Percentiles rank a stretch among this genome's conserved stretches.
phyloP scores from a whole-genome alignment of 345 rosid genomes.

The Xanthoceras sorbifolium region DNA sequence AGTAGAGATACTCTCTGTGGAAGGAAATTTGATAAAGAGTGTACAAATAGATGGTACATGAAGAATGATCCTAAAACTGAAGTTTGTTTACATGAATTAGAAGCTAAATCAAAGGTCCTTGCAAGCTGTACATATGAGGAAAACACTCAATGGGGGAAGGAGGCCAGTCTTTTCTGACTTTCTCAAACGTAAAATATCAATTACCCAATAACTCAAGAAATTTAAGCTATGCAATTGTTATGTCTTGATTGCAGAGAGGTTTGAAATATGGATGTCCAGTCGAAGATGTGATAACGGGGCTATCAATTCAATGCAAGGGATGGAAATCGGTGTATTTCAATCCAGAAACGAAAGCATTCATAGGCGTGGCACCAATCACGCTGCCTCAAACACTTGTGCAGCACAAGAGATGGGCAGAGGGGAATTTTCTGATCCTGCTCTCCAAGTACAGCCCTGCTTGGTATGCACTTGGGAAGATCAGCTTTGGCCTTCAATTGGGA shows the following conservation, averaged over 20 bases:
- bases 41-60: slow-evolving; percentile 28
- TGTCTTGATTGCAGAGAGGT: slow-evolving; percentile 59
- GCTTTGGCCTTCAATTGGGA: slow-evolving; percentile 49
- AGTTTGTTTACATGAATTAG: slow-evolving; percentile 23
- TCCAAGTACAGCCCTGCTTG: slow-evolving; percentile 61
- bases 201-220: neutral
- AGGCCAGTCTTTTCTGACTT: slow-evolving; percentile 36
- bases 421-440: slow-evolving; percentile 63
- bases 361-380: slow-evolving; percentile 60
- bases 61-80: slow-evolving; percentile 12
- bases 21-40: slow-evolving; percentile 25
- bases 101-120: slow-evolving; percentile 43
- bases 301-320: slow-evolving; percentile 65
- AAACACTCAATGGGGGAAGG: slow-evolving; percentile 70
- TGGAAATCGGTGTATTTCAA: slow-evolving; percentile 70
- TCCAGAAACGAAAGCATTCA: slow-evolving; percentile 60
- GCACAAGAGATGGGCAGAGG: slow-evolving; percentile 83
- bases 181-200: neutral
- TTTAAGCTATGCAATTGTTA: slow-evolving; percentile 1
- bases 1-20: slow-evolving; percentile 74
- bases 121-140: slow-evolving; percentile 63
- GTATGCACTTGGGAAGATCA: slow-evolving; percentile 55
- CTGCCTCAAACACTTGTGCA: slow-evolving; percentile 64
- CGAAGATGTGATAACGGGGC: slow-evolving; percentile 88
- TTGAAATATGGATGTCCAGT: slow-evolving; percentile 66